These are phyloP conservation scores for Colletotrichum destructivum DNA, from an alignment of 2,329 filamentous ascomycete genomes.

Conservation along the genomic window DNA sequence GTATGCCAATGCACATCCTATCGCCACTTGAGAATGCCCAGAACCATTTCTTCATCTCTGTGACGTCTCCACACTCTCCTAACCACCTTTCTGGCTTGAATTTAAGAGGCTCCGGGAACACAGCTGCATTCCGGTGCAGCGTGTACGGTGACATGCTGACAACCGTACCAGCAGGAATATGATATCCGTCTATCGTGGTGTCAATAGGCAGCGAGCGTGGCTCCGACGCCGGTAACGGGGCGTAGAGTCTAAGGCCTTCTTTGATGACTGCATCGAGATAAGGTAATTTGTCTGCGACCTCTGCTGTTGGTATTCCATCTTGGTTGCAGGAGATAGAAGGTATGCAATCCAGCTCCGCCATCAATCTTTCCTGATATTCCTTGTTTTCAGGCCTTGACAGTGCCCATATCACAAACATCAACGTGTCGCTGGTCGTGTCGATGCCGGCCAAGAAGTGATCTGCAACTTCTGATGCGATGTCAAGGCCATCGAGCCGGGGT, in stretches of 20 bases:
- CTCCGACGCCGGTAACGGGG: conserved; percentile 66
- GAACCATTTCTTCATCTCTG: conserved; percentile 39
- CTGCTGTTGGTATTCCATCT: conserved; percentile 51
- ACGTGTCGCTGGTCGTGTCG: conserved; percentile 66
- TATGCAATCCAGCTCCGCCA: conserved; percentile 41
- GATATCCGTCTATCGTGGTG: conserved; percentile 45
- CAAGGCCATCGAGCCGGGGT: conserved; percentile 5
- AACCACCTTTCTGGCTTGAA: conserved; percentile 51
- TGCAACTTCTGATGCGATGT: conserved; percentile 67
- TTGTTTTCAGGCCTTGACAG: conserved; percentile 61
- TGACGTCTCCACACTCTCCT: conserved; percentile 21
- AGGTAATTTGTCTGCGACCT: conserved; percentile 54
- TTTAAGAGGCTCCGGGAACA: conserved; percentile 45
- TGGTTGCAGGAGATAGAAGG: conserved; percentile 43
- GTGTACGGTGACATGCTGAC: conserved; percentile 49
- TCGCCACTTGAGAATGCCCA: conserved; percentile 42
- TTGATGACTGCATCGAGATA: conserved; percentile 66
- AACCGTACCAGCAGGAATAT: conserved; percentile 45
- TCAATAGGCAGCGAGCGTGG: conserved; percentile 55
- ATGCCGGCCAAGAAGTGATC: conserved; percentile 69
- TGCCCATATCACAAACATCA: conserved; percentile 66
- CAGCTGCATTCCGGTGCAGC: conserved; percentile 46
- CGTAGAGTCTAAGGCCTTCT: conserved; percentile 64
- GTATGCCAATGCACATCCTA: conserved; percentile 42
- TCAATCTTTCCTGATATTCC: conserved; percentile 55